Base-by-base conservation (phyloP, 2,329 filamentous ascomycete species). In the Elsinoe australis region DNA sequence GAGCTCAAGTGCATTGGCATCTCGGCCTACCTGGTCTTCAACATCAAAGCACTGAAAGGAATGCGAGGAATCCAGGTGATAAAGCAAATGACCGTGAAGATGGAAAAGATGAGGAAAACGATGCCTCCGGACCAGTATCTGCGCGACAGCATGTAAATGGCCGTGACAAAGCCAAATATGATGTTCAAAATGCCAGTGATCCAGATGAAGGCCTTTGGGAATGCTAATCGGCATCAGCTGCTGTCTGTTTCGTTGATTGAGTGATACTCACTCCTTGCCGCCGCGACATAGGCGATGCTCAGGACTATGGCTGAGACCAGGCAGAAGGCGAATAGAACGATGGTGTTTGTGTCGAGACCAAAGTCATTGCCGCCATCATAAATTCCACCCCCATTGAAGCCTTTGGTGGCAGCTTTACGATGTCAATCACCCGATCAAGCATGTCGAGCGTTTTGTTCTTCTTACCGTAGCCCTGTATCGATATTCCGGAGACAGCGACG, bases 161-260 rank as follows among this genome's bases (percentile, higher is more conserved):
- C 87, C 0, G 87, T 94, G 1, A 78, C 89, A n/a, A 95, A 71
- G 0, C 86, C 87, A 57, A 87, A 83, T 48, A 83, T 69, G 58
- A 95, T 84, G 64, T 95, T 94, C 49, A 94, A 71, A 45, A 95
- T 90, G 9, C 87, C 87, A 0, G 88, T 94, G 31, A 88, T 78
- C 86, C 87, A 95, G 62, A 95, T 94, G 57, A 95, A 88, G 60
- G 48, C 45, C 33, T 54, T 52, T 2, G 52, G 51, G 55, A 90
- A 90, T 38, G 77, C 39, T 44, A 9, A 7, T 12, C 8, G 2
- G 21, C 12, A 18, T 42, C 18, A 42, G 38, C 6, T 42, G 12
- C 17, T 14, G 10, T 9, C 3, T 18, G 24, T 3, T 14, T 28
- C 4, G n/a, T 9, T 18, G 7, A 24, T 15, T 5, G 14, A 29